Evolutionary conservation across 108 stramenopile genomes (phyloP).

Genomic region (Fistulifera pelliculosa): DNA sequence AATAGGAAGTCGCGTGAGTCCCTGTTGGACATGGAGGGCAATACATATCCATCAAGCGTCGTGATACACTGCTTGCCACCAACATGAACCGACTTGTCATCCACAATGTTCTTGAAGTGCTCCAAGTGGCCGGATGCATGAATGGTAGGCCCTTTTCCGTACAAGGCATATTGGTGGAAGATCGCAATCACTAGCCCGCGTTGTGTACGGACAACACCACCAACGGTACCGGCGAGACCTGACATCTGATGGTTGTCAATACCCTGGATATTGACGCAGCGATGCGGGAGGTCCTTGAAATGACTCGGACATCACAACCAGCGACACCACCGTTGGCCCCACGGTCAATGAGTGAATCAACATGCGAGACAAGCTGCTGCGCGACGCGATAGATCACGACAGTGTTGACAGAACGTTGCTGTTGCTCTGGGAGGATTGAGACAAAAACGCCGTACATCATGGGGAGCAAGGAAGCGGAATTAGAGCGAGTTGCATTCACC

Average conservation of each 20-base stretch:
- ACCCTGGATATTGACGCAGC: constrained; percentile 14
- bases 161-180: constrained; percentile 21
- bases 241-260: constrained; percentile 21
- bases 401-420: no score
- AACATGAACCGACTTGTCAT: constrained; percentile 11
- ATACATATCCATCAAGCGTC: constrained; percentile 10
- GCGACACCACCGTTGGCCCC: constrained; percentile 30
- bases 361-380: not conserved
- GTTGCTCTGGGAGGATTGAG: no score
- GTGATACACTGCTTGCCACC: constrained; percentile 16
- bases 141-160: constrained; percentile 17
- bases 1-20: constrained; percentile 6
- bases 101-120: constrained; percentile 5
- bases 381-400: no score
- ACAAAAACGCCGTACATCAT: no score
- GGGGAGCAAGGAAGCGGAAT: no score
- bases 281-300: constrained; percentile 1
- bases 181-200: constrained; percentile 14
- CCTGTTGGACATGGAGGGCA: constrained; percentile 6
- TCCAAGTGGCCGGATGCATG: constrained; percentile 21
- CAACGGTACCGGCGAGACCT: constrained; percentile 11
- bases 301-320: constrained; percentile 11
- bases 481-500: no score
- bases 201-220: constrained; percentile 4
- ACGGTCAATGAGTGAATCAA: constrained; percentile 18